Evolutionary conservation across 2,329 filamentous ascomycete species (phyloP), one percentile per base, ranked within the genome.

Genomic region (Penicillium capsulatum): DNA sequence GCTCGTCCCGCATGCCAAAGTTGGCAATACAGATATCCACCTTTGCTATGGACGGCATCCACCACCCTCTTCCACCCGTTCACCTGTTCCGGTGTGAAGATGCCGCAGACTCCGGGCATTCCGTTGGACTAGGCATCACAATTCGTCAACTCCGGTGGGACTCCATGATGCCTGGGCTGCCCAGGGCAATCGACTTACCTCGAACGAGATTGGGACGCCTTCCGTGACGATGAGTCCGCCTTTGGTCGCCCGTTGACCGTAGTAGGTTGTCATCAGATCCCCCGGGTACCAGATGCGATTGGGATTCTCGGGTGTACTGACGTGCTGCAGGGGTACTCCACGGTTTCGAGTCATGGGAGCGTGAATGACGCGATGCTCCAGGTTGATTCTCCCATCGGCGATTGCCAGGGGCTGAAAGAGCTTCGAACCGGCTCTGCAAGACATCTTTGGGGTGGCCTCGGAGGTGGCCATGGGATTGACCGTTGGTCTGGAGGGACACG

Each of bases 331-430:
- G 3, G 74, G 73, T 4, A 68, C 70, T 13, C 72, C 72, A 17
- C 76, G 69, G 49, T 73, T 73, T 13, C 76, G 69, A 4, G 76
- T 79, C 39, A 79, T 56, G 2, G 77, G 72, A 1, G 74, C 71
- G 48, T 73, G 55, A 31, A 75, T 63, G 16, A 79, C 59, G 36
- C 76, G 71, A 49, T 79, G 74, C 34, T 69, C 63, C 20, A 80
- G 68, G 7, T 58, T 58, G 30, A 73, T 65, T 30, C 68, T 68
- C 44, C 75, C 69, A 56, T 70, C 69, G 43, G 69, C 64, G 33
- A 73, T 63, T 19, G 61, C 51, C 38, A 73, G 49, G 4, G 71
- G 68, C 38, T 60, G 54, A 48, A 73, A 75, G 26, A 73, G 64
- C 19, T 22, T 22, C 19, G 19, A 22, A 9, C 5, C 19, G 9